Base-by-base conservation (phyloP, 768 basidiomycete genomes). In the Punctularia strigosozonata region DNA sequence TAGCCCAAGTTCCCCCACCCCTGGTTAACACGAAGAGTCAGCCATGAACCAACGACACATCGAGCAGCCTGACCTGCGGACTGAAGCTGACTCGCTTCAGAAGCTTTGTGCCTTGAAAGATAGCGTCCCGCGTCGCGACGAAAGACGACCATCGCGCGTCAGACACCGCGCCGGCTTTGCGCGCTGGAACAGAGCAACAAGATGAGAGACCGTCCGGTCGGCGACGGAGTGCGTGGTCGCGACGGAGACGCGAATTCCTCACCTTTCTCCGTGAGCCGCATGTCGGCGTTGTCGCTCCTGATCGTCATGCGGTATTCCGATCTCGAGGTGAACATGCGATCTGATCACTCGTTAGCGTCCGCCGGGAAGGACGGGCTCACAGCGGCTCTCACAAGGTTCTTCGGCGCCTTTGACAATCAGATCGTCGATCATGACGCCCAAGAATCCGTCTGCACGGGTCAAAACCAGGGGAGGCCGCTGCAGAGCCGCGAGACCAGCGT, bases 351-450 rank as follows among this genome's bases (percentile, higher is more conserved):
- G 33, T 17, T 8, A 13, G 8, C 18, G n/a, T 33, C 15, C 15
- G 18, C 34, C n/a, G 13, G 6, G 1, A 26, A 7, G 25, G 3
- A 5, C 2, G 22, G 3, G 17, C 4, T 7, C 5, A 30, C 36
- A 17, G 5, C 23, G 12, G 10, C 30, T 63, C 78, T 25, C 53
- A 89, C 88, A 94, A 36, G 89, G 90, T 53, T 94, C 90, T 51
- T 90, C 85, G 3, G 84, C 80, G 3, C 90, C 90, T 51, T 88
- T 89, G 31, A 80, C 73, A 18, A 85, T 79, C 17, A 94, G 66
- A 52, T 94, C 90, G 54, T 94, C 90, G 19, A 94, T 80, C 80
- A 92, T 84, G 5, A 94, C 90, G 1, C 90, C 90, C 5, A 79
- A 67, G 53, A 78, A 91, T 5, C 82, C 84, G 48, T 94, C 86